Evolutionary conservation across 176 grass and related monocot species (phyloP).

Genomic region (Musa troglodytarum): DNA sequence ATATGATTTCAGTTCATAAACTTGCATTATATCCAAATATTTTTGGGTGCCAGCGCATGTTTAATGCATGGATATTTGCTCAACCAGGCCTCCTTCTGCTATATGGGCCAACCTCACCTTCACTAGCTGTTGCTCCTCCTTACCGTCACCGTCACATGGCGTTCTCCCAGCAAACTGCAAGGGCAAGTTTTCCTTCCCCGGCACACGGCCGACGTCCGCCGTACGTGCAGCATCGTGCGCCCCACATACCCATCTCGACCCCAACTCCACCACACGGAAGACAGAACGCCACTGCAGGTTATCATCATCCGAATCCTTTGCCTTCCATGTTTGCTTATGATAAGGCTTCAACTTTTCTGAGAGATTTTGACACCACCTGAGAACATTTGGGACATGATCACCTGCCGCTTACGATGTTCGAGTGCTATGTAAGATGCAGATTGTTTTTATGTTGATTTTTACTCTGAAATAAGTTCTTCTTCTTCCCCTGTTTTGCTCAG

Average conservation of each 20-base stretch:
- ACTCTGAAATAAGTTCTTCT: too few species aligned
- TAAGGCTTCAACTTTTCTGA: too few species aligned
- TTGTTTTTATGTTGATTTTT: too few species aligned
- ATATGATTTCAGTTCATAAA: not conserved
- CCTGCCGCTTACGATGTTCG: too few species aligned
- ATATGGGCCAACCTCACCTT: conserved; percentile 50
- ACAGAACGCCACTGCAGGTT: conserved; percentile 3
- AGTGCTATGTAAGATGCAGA: too few species aligned
- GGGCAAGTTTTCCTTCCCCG: conserved; percentile 37
- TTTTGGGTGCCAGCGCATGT: not conserved
- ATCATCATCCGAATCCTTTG: not conserved
- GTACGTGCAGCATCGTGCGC: conserved; percentile 34
- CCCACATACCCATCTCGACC: conserved; percentile 48
- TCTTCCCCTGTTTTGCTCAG: too few species aligned
- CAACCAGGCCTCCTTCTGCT: conserved; percentile 36
- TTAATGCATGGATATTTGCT: not conserved
- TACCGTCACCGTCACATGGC: conserved; percentile 42
- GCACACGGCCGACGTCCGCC: conserved; percentile 28
- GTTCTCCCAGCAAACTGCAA: conserved; percentile 33
- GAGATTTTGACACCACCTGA: too few species aligned
- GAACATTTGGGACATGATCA: too few species aligned
- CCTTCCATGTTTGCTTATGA: too few species aligned
- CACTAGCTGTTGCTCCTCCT: conserved; percentile 25
- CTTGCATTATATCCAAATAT: not conserved
- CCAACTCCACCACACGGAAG: conserved; percentile 52